A percentile compares a stretch with the other conserved stretches of the same genome.
phyloP scores from a whole-genome alignment of 495 filamentous ascomycete species.

The Tuber borchii region DNA sequence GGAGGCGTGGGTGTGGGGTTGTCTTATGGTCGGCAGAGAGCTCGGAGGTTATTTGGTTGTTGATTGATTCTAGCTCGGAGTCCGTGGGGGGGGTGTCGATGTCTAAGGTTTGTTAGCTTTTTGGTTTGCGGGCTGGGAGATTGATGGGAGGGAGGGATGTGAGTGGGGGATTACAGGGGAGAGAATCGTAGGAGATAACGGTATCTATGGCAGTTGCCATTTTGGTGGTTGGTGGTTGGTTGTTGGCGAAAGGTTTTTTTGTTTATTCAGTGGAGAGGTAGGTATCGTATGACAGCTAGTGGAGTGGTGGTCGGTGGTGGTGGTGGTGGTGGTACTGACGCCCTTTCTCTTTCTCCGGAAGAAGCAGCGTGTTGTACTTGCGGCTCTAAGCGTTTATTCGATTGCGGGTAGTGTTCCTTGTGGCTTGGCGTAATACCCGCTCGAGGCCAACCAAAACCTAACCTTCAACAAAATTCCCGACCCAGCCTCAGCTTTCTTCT shows the following conservation, averaged over 20 bases:
- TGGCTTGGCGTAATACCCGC: not conserved
- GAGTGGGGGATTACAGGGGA: constrained; percentile 60
- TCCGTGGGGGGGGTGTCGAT: constrained; percentile 63
- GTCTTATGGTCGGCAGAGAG: constrained; percentile 48
- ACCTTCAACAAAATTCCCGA: not conserved
- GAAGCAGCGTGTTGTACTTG: not conserved
- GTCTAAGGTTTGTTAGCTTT: constrained; percentile 48
- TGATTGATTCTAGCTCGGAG: constrained; percentile 52
- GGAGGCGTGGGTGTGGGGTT: constrained; percentile 46
- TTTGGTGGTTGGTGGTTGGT: constrained; percentile 12
- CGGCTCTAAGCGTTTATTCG: no score
- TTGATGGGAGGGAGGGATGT: constrained; percentile 3
- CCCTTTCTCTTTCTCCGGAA: not conserved
- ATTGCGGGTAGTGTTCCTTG: not conserved
- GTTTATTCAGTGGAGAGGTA: not conserved
- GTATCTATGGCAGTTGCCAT: constrained; percentile 57
- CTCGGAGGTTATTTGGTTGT: constrained; percentile 61
- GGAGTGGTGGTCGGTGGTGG: no score
- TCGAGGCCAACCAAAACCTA: not conserved
- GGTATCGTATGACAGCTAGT: not conserved
- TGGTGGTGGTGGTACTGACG: no score
- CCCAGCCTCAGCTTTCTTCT: constrained; percentile 6
- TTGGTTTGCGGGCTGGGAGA: not conserved
- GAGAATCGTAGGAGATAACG: constrained; percentile 68
- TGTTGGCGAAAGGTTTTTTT: not conserved